phyloP scores from a whole-genome alignment of 1,284 basidiomycete genomes.

The Tremellales sp. region DNA sequence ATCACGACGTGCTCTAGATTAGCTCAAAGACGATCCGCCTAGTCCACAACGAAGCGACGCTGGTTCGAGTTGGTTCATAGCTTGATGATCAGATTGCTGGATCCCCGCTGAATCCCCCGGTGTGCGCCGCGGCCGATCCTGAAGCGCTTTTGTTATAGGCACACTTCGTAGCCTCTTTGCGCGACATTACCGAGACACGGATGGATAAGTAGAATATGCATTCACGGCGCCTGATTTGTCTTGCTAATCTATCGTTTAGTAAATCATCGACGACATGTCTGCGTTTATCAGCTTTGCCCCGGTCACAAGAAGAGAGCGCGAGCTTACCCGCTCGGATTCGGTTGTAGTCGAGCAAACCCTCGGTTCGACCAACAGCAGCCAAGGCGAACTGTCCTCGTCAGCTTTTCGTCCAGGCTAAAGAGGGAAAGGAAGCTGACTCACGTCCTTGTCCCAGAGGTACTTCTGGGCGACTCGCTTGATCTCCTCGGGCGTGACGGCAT shows the following conservation, averaged over 20 bases:
- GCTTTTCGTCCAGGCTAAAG: neutral
- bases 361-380: slow-evolving; percentile 61
- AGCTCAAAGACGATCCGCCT: no score
- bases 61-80: no score
- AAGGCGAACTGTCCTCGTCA: slow-evolving; percentile 21
- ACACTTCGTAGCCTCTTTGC: no score
- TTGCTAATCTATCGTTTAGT: slow-evolving; percentile 17
- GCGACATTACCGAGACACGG: no score
- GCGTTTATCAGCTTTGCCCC: neutral
- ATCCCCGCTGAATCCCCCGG: no score
- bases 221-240: no score
- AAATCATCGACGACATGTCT: slow-evolving; percentile 47
- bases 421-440: slow-evolving; percentile 45
- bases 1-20: no score
- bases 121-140: no score
- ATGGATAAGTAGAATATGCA: no score
- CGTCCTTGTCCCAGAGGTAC: slow-evolving; percentile 82
- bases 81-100: no score
- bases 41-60: no score
- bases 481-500: slow-evolving; percentile 81
- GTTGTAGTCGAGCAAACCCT: slow-evolving; percentile 66
- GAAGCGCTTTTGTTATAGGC: no score
- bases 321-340: slow-evolving; percentile 54
- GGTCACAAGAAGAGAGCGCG: neutral
- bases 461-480: slow-evolving; percentile 93